Base-by-base conservation (phyloP, 495 filamentous ascomycete species). In the Penicillium pulvis region DNA sequence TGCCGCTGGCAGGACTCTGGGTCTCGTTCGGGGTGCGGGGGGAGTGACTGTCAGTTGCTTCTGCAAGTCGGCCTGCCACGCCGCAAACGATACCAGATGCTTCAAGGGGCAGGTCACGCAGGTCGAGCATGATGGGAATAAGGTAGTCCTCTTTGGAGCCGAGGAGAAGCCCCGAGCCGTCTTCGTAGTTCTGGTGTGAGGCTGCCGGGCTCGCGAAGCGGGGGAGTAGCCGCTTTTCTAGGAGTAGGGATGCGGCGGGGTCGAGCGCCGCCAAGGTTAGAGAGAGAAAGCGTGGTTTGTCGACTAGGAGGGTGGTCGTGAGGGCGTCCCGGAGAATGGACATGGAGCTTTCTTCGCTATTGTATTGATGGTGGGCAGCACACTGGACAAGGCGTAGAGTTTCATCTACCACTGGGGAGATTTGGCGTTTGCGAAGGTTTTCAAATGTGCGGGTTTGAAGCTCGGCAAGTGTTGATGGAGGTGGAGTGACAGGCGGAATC, bases 41-140 rank as follows among this genome's bases (percentile, higher is more conserved):
- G 4, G 62, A 56, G 17, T 36, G 49, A n/a, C 20, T 41, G 20
- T 74, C 65, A 14, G 73, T 73, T 19, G 76, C 83, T 20, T 84
- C 83, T 2, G 90, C 89, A 42, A 96, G 78, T 59, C 83, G 83
- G 14, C 91, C 89, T 1, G 93, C 93, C 19, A 97, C 90, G 8
- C 93, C 93, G 63, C 91, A 96, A 36, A 97, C 91, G 53, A 97
- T 96, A 35, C 94, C 94, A 1, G 92, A 96, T 4, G 90, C 92
- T 71, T 97, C 93, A 23, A 92, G 80, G 1, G 93, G 91, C 3
- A 98, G 78, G 30, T 87, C 85, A 20, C 83, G 83, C 50, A 98
- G 78, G 62, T 97, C 92, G 3, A 98, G 81, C 60, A 90, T 93
- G 59, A 98, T 94, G 0, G 94, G 93, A 14, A 98, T 85, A 16